Percentiles rank a stretch among this genome's conserved stretches.
Conservation (phyloP, 352 stramenopile species). For the Globisporangium yorkense region DNA sequence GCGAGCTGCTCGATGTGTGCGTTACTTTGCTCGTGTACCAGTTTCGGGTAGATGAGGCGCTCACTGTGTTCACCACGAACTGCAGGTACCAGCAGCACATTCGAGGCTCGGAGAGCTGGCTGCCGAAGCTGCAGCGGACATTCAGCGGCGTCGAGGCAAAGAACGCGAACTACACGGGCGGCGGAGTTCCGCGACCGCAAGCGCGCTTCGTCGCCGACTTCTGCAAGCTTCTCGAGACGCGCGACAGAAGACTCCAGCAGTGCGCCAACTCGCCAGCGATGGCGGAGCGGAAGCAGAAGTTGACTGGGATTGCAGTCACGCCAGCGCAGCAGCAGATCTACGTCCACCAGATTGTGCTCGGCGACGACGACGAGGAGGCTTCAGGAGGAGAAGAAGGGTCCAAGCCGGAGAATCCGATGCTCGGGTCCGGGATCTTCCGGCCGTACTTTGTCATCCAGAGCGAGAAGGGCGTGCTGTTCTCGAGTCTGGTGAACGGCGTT, state of each 20-base stretch:
- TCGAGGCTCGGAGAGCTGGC: slow-evolving; percentile 66
- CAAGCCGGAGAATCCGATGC: slow-evolving; percentile 4
- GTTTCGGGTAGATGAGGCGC: neutral
- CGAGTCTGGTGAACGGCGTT: slow-evolving; percentile 80
- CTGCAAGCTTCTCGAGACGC: slow-evolving; percentile 65
- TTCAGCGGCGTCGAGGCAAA: slow-evolving; percentile 68
- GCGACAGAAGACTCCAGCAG: slow-evolving; percentile 49
- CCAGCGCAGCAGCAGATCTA: slow-evolving; percentile 66
- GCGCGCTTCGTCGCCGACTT: slow-evolving; percentile 79
- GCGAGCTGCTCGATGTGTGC: slow-evolving; percentile 70
- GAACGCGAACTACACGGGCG: slow-evolving; percentile 62
- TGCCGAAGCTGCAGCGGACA: slow-evolving; percentile 66
- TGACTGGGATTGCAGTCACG: slow-evolving; percentile 73
- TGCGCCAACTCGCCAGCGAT: slow-evolving; percentile 38
- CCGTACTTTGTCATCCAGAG: slow-evolving; percentile 86
- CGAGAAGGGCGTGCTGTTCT: slow-evolving; percentile 83
- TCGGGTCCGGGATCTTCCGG: slow-evolving; percentile 29
- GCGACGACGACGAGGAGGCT: slow-evolving; percentile 18
- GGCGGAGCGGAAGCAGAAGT: slow-evolving; percentile 66
- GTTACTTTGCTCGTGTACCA: neutral
- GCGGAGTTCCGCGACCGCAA: slow-evolving; percentile 58
- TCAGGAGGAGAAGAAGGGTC: slow-evolving; percentile 3
- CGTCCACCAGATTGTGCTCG: slow-evolving; percentile 70
- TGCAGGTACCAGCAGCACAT: slow-evolving; percentile 58
- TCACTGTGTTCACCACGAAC: neutral